These are phyloP conservation scores for Yamadazyma insecticola DNA, from an alignment of 805 yeast species.

Conservation along the genomic window DNA sequence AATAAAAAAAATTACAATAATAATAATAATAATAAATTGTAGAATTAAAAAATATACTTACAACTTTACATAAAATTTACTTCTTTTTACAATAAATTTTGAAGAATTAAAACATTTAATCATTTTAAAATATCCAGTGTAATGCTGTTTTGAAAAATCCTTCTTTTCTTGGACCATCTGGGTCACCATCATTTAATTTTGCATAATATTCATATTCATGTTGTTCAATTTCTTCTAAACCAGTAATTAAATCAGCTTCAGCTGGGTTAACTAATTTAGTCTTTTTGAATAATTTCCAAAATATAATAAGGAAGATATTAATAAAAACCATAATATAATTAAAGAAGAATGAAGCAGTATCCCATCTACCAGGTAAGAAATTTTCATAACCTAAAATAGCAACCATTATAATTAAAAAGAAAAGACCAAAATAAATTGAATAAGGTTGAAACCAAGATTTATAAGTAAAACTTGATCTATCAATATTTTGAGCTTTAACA, in stretches of 20 bases:
- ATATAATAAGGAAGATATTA: slow-evolving; percentile 23
- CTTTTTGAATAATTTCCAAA: slow-evolving; percentile 33
- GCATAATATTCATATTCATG: slow-evolving; percentile 35
- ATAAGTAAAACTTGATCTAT: slow-evolving; percentile 34
- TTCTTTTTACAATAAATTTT: too few species aligned
- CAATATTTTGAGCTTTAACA: slow-evolving; percentile 34
- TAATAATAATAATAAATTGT: too few species aligned
- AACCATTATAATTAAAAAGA: slow-evolving; percentile 31
- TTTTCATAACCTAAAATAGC: slow-evolving; percentile 69
- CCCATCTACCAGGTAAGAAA: slow-evolving; percentile 59
- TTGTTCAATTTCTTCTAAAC: slow-evolving; percentile 44
- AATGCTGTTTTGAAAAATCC: too few species aligned
- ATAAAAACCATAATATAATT: slow-evolving; percentile 68
- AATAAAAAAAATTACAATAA: too few species aligned
- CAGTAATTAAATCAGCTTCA: slow-evolving; percentile 43
- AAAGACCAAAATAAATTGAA: slow-evolving; percentile 24
- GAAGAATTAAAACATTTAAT: too few species aligned
- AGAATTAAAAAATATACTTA: too few species aligned
- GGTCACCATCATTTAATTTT: too few species aligned
- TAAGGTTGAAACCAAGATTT: slow-evolving; percentile 41
- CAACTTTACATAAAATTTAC: too few species aligned
- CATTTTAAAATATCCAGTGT: too few species aligned
- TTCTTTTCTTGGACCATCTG: too few species aligned
- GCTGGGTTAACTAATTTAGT: slow-evolving; percentile 35
- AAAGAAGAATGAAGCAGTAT: slow-evolving; percentile 55